Evolutionary conservation across 2,329 filamentous ascomycete species (phyloP), one percentile per base, ranked within the genome.

Genomic region (Septoria linicola): DNA sequence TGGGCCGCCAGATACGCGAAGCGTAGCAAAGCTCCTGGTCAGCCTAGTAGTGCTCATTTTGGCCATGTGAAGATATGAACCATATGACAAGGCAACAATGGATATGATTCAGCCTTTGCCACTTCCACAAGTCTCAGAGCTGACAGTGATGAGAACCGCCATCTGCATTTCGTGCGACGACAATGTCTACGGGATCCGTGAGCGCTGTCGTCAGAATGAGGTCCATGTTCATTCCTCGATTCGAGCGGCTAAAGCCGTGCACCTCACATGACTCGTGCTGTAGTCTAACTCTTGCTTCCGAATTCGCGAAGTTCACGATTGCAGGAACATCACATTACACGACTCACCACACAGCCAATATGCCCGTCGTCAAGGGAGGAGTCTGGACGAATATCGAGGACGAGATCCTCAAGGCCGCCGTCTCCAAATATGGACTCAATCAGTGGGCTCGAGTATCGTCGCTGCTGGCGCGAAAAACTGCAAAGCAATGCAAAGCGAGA

Each of bases 391-490:
- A 85, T 61, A 83, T 85, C 59, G 82, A 85, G 79, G 93, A 99
- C 75, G 93, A 99, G 73, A 95, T 97, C 66, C 87, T 99, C 74
- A 96, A 97, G 74, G 91, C 90, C 50, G 87, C 88, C 53, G 89
- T 95, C 59, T 93, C 88, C 63, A 96, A 96, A 72, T 96, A 96
- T 78, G 90, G 90, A 42, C 80, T 96, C 20, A 93, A 96, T 68
- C 93, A 99, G 74, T 99, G 93, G 93, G 92, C 93, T 68, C 92
- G 93, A 72, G 93, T 97, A 59, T 96, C 93, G 49, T 97, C 93
- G 52, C 82, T 99, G 59, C 85, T 99, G 60, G 92, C 92, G 69
- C 89, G 95, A 67, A 99, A 99, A 73, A 97, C 93, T 25, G 85
- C 93, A 44, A 99, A 99, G 76, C 93, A 99, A 76, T 99, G 93